A percentile compares a stretch with the other conserved stretches of the same genome.
Conservation (phyloP, 2,329 filamentous ascomycete species). For the Thielaviopsis populi region DNA sequence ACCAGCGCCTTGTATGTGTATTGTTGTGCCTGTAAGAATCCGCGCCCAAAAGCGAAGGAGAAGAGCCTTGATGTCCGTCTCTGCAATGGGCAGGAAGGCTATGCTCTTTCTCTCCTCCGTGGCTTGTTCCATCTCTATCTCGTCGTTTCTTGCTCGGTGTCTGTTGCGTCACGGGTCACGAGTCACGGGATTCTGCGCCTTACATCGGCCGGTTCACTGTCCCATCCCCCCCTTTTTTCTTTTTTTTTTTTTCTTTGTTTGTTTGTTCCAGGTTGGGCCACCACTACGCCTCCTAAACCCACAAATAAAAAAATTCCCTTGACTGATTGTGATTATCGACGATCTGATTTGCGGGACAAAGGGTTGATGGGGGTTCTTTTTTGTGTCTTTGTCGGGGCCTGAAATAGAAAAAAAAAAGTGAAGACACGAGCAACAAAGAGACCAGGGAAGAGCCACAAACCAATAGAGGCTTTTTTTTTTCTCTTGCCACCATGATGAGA, state of each 20-base stretch:
- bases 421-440: background rate
- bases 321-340: constrained; percentile 7
- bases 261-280: background rate
- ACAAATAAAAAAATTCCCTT: constrained; percentile 6
- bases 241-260: too few relatives aligned
- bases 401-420: background rate
- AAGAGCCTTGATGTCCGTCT: too few relatives aligned
- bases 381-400: background rate
- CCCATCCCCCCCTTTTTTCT: background rate
- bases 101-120: too few relatives aligned
- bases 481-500: too few relatives aligned
- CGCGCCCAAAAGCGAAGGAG: too few relatives aligned
- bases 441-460: background rate
- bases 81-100: too few relatives aligned
- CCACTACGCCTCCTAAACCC: constrained; percentile 1
- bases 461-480: too few relatives aligned
- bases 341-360: background rate
- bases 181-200: background rate
- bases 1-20: too few relatives aligned
- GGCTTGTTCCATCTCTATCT: background rate
- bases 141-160: background rate
- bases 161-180: background rate
- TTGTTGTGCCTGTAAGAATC: too few relatives aligned
- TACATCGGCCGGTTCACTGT: background rate
- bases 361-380: background rate